Evolutionary conservation across 1,284 basidiomycete genomes (phyloP).

Genomic region (Tausonia pullulans): DNA sequence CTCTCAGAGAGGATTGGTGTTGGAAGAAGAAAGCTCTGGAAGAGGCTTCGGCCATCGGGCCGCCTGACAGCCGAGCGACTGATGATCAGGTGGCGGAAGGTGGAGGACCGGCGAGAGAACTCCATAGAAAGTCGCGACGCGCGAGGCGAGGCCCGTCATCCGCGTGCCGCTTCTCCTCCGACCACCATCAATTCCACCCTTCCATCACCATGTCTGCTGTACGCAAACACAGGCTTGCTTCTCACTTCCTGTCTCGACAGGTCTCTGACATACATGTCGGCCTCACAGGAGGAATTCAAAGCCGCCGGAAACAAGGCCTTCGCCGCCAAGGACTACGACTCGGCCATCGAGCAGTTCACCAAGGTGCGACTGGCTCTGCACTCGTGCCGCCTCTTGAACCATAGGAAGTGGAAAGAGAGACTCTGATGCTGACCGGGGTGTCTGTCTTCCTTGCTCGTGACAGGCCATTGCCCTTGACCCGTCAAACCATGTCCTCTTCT

Average conservation of each 20-base stretch:
- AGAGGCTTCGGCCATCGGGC: too few species aligned
- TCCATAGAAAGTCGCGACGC: too few species aligned
- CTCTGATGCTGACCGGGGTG: neutral
- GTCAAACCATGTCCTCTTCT: constrained; percentile 78
- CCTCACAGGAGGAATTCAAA: constrained; percentile 50
- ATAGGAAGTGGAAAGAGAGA: neutral
- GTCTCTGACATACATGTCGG: neutral
- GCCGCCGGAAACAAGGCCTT: constrained; percentile 94
- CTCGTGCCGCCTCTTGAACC: neutral
- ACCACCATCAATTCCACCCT: too few species aligned
- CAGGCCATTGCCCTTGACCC: constrained; percentile 70
- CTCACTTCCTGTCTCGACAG: neutral
- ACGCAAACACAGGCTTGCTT: neutral
- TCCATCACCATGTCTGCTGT: neutral
- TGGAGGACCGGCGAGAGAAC: too few species aligned
- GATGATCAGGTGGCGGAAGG: too few species aligned
- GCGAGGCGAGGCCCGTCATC: too few species aligned
- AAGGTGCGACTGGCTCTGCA: constrained; percentile 32
- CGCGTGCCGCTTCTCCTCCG: too few species aligned
- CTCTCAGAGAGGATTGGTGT: too few species aligned
- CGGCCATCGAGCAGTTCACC: constrained; percentile 65
- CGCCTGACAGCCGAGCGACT: too few species aligned
- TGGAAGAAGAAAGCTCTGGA: too few species aligned
- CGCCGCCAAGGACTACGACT: constrained; percentile 81
- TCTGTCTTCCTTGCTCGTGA: neutral